A percentile compares a stretch with the other conserved stretches of the same genome.
Conservation (phyloP, 1,284 basidiomycete genomes). For the Pisolithus thermaeus region DNA sequence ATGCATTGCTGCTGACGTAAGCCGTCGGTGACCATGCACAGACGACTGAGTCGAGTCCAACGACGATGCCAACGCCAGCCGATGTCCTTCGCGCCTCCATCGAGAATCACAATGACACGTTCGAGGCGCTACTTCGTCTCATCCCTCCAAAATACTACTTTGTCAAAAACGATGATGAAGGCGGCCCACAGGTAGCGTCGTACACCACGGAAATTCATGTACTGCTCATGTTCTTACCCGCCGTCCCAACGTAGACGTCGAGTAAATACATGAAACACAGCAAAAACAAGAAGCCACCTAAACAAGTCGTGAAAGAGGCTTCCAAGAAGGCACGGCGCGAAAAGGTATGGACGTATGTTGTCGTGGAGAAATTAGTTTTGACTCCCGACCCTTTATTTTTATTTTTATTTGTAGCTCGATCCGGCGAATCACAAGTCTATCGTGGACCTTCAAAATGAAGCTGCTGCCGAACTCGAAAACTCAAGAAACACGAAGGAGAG, state of each 20-base stretch:
- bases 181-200: constrained; percentile 11
- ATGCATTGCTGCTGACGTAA: too few species aligned
- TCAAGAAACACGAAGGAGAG: constrained; percentile 29
- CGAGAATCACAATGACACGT: constrained; percentile 77
- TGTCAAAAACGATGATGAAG: constrained; percentile 46
- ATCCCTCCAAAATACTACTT: constrained; percentile 90
- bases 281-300: constrained; percentile 75
- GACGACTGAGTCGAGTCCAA: neutral
- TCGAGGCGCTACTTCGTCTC: constrained; percentile 73
- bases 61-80: constrained; percentile 44
- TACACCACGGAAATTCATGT: neutral
- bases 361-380: neutral
- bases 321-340: constrained; percentile 80
- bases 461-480: constrained; percentile 19
- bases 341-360: constrained; percentile 49
- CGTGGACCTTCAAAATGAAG: constrained; percentile 67
- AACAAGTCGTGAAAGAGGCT: constrained; percentile 82
- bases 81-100: constrained; percentile 60
- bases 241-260: constrained; percentile 36
- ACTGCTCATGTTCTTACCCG: neutral
- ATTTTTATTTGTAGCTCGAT: constrained; percentile 76
- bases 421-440: constrained; percentile 84
- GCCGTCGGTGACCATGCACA: too few species aligned
- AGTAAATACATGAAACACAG: constrained; percentile 87
- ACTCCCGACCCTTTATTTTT: neutral